Evolutionary conservation across 1,284 basidiomycete species (phyloP).

Genomic region (Malassezia brasiliensis): DNA sequence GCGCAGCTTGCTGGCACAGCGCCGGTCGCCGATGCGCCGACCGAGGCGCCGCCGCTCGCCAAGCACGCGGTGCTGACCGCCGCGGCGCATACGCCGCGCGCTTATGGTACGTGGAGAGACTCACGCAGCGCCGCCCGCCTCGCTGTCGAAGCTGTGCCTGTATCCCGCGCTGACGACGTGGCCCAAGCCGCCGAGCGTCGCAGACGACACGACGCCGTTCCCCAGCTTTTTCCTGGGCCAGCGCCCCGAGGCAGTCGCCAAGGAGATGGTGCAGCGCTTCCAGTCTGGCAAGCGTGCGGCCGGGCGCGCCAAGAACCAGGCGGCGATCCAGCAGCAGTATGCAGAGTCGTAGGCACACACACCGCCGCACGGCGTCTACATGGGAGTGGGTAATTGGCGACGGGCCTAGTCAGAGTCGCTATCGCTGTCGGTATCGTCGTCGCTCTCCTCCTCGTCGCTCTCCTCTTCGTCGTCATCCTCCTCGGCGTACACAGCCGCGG

Average conservation of each 20-base stretch:
- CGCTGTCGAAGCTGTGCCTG: slow-evolving; percentile 24
- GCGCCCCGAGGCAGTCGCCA: slow-evolving; percentile 17
- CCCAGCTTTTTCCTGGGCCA: slow-evolving; percentile 23
- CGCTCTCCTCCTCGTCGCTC: slow-evolving; percentile 41
- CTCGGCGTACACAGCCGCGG: slow-evolving; percentile 31
- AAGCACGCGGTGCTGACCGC: slow-evolving; percentile 15
- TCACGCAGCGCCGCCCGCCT: slow-evolving; percentile 9
- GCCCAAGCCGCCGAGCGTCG: slow-evolving; percentile 29
- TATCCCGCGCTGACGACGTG: slow-evolving; percentile 32
- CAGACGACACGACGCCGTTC: slow-evolving; percentile 24
- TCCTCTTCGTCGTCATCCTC: slow-evolving; percentile 52
- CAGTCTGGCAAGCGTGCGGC: slow-evolving; percentile 32
- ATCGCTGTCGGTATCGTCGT: slow-evolving; percentile 15
- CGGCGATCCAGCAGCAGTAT: slow-evolving; percentile 21
- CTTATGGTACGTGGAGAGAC: neutral
- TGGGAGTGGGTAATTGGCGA: too few species aligned
- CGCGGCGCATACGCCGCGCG: slow-evolving; percentile 4
- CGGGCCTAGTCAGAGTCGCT: slow-evolving; percentile 12
- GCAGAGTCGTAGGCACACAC: neutral
- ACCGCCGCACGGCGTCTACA: too few species aligned
- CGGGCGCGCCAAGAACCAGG: slow-evolving; percentile 30
- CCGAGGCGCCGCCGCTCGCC: slow-evolving; percentile 1
- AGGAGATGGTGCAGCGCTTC: slow-evolving; percentile 31
- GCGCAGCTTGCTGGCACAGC: neutral
- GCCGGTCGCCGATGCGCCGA: neutral